Evolutionary conservation across 2,329 filamentous ascomycete species (phyloP), one percentile per base, ranked within the genome.

Genomic region (Fusarium longipes): DNA sequence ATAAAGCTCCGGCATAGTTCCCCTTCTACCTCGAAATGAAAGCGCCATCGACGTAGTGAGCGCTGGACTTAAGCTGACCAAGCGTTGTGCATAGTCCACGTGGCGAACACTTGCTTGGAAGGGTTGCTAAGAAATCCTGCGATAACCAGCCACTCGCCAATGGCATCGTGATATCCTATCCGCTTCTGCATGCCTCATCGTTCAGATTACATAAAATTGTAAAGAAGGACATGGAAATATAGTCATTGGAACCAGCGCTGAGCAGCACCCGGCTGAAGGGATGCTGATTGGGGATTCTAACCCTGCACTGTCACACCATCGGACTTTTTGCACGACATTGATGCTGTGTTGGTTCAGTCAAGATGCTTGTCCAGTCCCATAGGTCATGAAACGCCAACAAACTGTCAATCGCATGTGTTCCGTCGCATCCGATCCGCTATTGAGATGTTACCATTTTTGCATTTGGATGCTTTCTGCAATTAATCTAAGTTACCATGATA

Each of bases 51-150:
- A 42, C 57, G 63, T 33, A 52, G 24, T 27, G 18, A 25, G 8
- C 43, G 51, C 56, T 59, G 48, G 56, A 48, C 39, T 53, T 45
- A 33, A 39, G 57, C 61, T 55, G 51, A 57, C 56, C 42, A 66
- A 66, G 51, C 48, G 17, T 33, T 33, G 40, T 33, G 40, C 42
- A 32, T 17, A 11, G 18, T 50, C 45, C 66, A 68, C 65, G 57
- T 68, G 66, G 66, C 62, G 49, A 68, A 55, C 22, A 36, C 12
- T 52, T 40, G 45, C 22, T 42, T 11, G 18, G n/a, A 8, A 35
- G 12, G 59, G 59, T 45, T 63, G 58, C 32, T 35, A 6, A 35
- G 22, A 18, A 3, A 20, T 18, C 6, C 24, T 2, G 18, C 32
- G 25, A 44, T 32, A 33, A 29, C 9, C 12, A 6, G 14, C n/a